Conservation (phyloP, 371 early-diverging fungal species). For the Parasitella parasitica region DNA sequence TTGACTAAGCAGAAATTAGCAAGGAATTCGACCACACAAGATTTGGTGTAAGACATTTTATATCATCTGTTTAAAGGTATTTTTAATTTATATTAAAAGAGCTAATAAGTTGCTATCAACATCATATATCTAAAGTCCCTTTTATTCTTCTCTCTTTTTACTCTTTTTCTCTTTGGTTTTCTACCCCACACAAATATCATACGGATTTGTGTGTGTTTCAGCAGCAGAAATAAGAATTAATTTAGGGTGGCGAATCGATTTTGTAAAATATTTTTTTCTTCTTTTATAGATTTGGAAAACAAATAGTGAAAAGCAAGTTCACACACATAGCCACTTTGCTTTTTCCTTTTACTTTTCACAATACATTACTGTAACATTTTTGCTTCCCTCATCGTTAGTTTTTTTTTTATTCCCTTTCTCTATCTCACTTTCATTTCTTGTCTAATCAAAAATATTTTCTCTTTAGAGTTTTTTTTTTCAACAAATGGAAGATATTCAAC, state of each 20-base stretch:
- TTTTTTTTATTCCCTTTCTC: neutral
- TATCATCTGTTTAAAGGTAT: neutral
- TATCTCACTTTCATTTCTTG: neutral
- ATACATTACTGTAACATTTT: neutral
- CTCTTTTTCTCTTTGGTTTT: neutral
- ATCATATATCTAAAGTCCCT: neutral
- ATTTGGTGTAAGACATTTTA: neutral
- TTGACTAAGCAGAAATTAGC: neutral
- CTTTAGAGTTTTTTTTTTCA: neutral
- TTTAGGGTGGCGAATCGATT: neutral
- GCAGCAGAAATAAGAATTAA: neutral
- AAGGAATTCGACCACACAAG: neutral
- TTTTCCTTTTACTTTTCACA: neutral
- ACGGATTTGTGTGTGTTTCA: neutral
- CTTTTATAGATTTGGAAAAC: neutral
- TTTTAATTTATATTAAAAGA: neutral
- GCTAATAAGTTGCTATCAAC: neutral
- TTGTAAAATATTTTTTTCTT: neutral
- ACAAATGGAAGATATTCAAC: neutral
- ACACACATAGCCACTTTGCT: neutral
- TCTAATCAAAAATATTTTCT: no score
- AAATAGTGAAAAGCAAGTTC: neutral
- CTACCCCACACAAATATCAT: neutral
- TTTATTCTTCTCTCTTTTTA: neutral
- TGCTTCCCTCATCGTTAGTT: neutral